Evolutionary conservation across 2,329 filamentous ascomycete genomes (phyloP).

Genomic region (Hypoxylon sp.): DNA sequence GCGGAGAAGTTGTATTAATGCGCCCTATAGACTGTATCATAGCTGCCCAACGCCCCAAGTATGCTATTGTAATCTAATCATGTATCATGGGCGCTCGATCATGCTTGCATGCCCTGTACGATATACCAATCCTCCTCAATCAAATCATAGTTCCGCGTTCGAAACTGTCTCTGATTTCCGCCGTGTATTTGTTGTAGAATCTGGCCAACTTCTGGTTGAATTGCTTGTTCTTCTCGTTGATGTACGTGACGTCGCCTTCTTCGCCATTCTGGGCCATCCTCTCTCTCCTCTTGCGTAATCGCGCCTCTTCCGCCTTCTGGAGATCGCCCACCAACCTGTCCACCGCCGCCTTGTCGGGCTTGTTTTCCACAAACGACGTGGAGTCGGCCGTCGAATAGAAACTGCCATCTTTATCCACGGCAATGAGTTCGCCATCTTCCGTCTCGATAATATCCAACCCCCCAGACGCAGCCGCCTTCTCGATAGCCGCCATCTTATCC

Average conservation of each 20-base stretch:
- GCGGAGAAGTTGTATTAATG: slow-evolving; percentile 38
- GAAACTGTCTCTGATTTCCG: slow-evolving; percentile 96
- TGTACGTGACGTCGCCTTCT: slow-evolving; percentile 94
- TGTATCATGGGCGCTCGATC: slow-evolving; percentile 7
- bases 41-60: slow-evolving; percentile 34
- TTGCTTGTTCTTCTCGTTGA: slow-evolving; percentile 99
- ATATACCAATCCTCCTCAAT: slow-evolving; percentile 47
- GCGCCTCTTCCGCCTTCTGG: slow-evolving; percentile 86
- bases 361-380: slow-evolving; percentile 84
- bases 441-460: slow-evolving; percentile 95
- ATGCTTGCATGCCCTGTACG: slow-evolving; percentile 12
- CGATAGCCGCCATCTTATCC: slow-evolving; percentile 86
- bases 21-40: slow-evolving; percentile 49
- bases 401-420: slow-evolving; percentile 88
- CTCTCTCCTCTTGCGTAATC: slow-evolving; percentile 87
- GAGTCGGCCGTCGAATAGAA: slow-evolving; percentile 93
- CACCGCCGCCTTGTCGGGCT: slow-evolving; percentile 86
- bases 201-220: slow-evolving; percentile 97
- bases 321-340: slow-evolving; percentile 90
- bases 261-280: slow-evolving; percentile 83
- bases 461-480: slow-evolving; percentile 85
- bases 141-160: slow-evolving; percentile 97
- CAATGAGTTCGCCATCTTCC: slow-evolving; percentile 93
- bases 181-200: slow-evolving; percentile 99
- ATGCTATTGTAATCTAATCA: slow-evolving; percentile 32